Base-by-base conservation (phyloP, 2,329 filamentous ascomycete species). In the Venturia oleaginea region DNA sequence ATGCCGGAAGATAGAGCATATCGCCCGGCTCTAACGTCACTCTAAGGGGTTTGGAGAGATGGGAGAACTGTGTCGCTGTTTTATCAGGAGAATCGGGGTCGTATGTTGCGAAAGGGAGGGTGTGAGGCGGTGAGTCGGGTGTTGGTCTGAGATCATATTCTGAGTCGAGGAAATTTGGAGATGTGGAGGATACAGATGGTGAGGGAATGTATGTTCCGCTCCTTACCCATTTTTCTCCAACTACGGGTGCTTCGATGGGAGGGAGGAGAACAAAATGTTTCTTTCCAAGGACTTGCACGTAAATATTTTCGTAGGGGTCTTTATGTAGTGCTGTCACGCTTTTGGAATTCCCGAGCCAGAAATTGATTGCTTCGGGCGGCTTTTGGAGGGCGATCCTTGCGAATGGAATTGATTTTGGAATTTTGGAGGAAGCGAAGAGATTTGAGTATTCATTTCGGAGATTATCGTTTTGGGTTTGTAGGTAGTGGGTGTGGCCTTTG, bases 221-320 rank as follows among this genome's bases (percentile, higher is more conserved):
- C 3, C 70, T 70, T 4, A 92, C 76, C 0, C 71, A 69, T 68
- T 76, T 76, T 76, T 93, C 90, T 65, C 85, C 84, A 54, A 92
- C 85, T 67, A 86, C 89, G 0, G 87, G 80, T 68, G 86, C 83
- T 67, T 85, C 89, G 1, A 88, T 73, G 0, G 90, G 86, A n/a
- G 90, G 87, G 1, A 94, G 75, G 1, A 94, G 78, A 0, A 86
- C 82, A 69, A 94, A 94, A 68, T 89, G 85, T 72, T 94, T 94
- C 64, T 77, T 76, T 0, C 90, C 91, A 0, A 85, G 74, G 17
- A 93, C 75, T 70, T 93, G 90, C 1, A 91, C 87, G 73, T 92
- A 94, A 0, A 94, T 81, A 72, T 94, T 94, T 74, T 94, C 90
- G 73, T 92, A 93, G 70, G 89, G 89, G 76, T 94, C 91, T 70